Evolutionary conservation across 306 rosid genomes (phyloP), one percentile per base, ranked within the genome.

Genomic region (Cicer yamashitae): DNA sequence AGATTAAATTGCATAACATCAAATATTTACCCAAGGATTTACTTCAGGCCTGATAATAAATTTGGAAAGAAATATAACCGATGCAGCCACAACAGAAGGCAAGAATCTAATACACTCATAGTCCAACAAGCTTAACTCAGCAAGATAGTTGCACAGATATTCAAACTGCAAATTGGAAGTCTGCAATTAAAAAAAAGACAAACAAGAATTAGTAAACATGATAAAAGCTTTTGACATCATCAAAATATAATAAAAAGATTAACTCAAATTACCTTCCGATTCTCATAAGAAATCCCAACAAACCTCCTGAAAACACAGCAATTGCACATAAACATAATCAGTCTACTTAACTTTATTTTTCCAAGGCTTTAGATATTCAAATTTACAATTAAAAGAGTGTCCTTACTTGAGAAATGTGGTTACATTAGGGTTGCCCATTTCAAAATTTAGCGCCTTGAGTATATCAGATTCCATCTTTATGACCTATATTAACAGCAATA

Each of bases 71-170:
- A 88, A 94, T 17, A 87, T 59, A 39, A 71, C 96, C 0, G 98
- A 90, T 0, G 97, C 94, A 62, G 97, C 97, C 22, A 94, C 74
- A 85, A 86, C 25, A 10, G 97, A 91, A 71, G 98, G 97, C 73
- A 88, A 71, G 74, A 85, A 89, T 62, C 80, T 86, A 7, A 91
- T 56, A 62, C 91, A 87, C 14, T 61, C 78, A 57, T 91, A 94
- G 9, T 91, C 96, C 70, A 94, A 56, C 80, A 94, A 71, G 45
- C 97, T 90, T 58, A 94, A 81, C 73, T 94, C 98, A 5, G 91
- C 93, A 43, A 91, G 90, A 79, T 94, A 94, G 76, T 69, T 60
- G 62, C 89, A 48, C 20, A 91, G 82, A 76, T 84, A 90, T 67
- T 91, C 97, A 75, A 90, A 58, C 71, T 79, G 87, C 74, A 80